Base-by-base conservation (phyloP, 2,329 filamentous ascomycete genomes). In the Aspergillus clavatus region DNA sequence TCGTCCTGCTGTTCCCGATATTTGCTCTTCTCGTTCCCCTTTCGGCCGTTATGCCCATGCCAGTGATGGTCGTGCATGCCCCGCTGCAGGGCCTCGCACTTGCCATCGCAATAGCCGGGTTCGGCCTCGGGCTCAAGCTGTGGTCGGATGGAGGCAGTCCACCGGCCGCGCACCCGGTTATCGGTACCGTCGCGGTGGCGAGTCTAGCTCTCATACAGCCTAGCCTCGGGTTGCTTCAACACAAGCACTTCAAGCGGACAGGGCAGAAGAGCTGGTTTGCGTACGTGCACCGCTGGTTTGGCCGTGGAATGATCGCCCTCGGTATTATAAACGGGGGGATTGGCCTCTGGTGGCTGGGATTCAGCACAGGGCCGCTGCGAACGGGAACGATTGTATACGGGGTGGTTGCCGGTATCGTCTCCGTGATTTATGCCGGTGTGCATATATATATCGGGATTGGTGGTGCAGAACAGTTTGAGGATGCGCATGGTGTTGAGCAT, bases 261-360 rank as follows among this genome's bases (percentile, higher is more conserved):
- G 66, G 67, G 6, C 59, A 58, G 11, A 72, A 74, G 26, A 74
- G 71, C 1, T 50, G 69, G 5, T 74, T 71, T 58, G 75, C 74
- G 0, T 69, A 75, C 48, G n/a, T 61, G 3, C 78, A 82, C 53
- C 66, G 79, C 38, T 81, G 78, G 78, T 55, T 79, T 21, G 78
- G 78, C 14, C 69, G 78, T 4, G 52, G 67, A 22, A 65, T 73
- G 18, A 71, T 81, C 10, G 65, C 71, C 0, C 61, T 80, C 1
- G 78, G 75, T 3, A 75, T 80, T 45, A 67, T 81, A 57, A 81
- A 80, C 54, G 78, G 75, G n/a, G 78, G 77, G 0, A 59, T 81
- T 1, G 78, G 78, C 0, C 69, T 80, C 28, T 61, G 18, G 65
- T 46, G 62, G 78, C 14, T 72, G 74, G 2, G 65, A 70, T 18